These are phyloP conservation scores for Wickerhamomyces bisporus DNA, from an alignment of 805 yeast genomes.

Conservation along the genomic window DNA sequence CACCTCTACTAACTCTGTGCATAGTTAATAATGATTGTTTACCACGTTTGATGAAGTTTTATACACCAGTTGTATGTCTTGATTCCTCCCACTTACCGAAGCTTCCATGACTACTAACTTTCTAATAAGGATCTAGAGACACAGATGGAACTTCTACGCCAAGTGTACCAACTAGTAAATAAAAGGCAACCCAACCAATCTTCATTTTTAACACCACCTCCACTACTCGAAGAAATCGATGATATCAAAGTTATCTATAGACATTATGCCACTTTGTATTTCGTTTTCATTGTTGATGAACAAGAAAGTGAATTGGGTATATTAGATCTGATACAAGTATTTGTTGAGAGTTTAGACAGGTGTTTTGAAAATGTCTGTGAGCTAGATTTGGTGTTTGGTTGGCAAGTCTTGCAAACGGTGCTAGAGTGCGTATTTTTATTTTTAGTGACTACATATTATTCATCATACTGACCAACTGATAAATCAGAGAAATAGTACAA, in stretches of 20 bases:
- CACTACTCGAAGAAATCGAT: conserved; percentile 55
- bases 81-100: no score
- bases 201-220: conserved; percentile 86
- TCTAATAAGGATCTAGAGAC: conserved; percentile 57
- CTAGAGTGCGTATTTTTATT: conserved; percentile 43
- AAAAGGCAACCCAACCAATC: conserved; percentile 73
- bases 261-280: conserved; percentile 92
- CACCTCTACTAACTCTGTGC: conserved; percentile 2
- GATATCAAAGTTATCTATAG: conserved; percentile 87
- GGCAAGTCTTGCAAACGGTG: conserved; percentile 94
- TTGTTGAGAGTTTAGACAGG: conserved; percentile 89
- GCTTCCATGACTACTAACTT: neutral
- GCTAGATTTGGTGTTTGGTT: conserved; percentile 93
- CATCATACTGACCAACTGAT: no score
- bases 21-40: conserved; percentile 83
- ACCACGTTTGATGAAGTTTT: conserved; percentile 86
- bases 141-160: conserved; percentile 73
- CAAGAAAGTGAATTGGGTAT: conserved; percentile 95
- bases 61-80: conserved; percentile 69
- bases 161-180: conserved; percentile 73
- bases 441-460: no score
- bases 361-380: conserved; percentile 96
- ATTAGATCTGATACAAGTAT: conserved; percentile 89
- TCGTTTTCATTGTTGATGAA: conserved; percentile 92
- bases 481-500: conserved; percentile 67